Evolutionary conservation across 2,329 filamentous ascomycete species (phyloP).

Genomic region (Dactylellina parvicollis): DNA sequence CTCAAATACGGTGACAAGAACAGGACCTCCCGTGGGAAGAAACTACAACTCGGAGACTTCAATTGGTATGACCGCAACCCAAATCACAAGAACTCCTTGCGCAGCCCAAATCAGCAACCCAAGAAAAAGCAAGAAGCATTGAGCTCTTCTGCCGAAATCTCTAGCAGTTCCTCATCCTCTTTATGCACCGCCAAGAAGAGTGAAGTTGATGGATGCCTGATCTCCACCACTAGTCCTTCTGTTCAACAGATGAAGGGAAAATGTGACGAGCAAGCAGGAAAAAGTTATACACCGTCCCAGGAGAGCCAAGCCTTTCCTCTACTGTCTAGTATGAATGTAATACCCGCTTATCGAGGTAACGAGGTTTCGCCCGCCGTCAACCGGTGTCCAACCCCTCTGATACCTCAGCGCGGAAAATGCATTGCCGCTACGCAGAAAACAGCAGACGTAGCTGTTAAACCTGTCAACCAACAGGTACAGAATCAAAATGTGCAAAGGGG

Average conservation of each 20-base stretch:
- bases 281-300: not conserved
- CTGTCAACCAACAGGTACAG: not conserved
- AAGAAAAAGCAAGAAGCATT: not conserved
- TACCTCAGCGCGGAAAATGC: not conserved
- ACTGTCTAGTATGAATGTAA: not conserved
- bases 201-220: not conserved
- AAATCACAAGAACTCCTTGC: not conserved
- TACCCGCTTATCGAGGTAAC: not conserved
- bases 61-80: conserved; percentile 47
- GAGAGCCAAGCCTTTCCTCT: not conserved
- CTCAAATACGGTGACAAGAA: conserved; percentile 50
- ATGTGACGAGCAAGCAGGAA: conserved; percentile 1
- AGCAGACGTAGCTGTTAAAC: not conserved
- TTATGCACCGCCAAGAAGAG: conserved; percentile 15
- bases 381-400: conserved; percentile 15
- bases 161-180: not conserved
- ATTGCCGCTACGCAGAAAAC: not conserved
- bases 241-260: conserved; percentile 44
- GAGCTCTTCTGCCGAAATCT: not conserved
- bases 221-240: conserved; percentile 2
- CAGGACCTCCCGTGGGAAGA: conserved; percentile 36
- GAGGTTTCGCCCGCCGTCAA: conserved; percentile 38
- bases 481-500: not conserved
- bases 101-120: not conserved
- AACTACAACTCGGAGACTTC: conserved; percentile 49